These are phyloP conservation scores for Fraxinus sp. DNA, from an alignment of 305 asterid species.

Conservation along the genomic window DNA sequence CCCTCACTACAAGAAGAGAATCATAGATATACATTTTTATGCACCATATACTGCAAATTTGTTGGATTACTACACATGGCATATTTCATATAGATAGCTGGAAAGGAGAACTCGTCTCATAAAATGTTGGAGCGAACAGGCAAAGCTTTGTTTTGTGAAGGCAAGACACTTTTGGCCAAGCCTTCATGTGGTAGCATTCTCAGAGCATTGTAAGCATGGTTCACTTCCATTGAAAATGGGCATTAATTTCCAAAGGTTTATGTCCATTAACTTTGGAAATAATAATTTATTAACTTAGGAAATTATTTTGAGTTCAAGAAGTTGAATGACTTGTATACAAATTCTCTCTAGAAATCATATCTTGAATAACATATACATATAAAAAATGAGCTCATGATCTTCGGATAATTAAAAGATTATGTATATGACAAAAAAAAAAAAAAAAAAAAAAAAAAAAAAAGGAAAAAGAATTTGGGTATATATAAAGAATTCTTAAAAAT, in stretches of 20 bases:
- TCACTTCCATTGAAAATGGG: neutral
- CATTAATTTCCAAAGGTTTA: neutral
- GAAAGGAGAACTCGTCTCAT: neutral
- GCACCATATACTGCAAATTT: neutral
- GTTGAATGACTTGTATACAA: neutral
- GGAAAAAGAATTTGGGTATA: neutral
- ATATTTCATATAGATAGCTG: neutral
- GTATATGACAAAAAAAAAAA: neutral
- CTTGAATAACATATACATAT: neutral
- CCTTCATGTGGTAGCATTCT: neutral
- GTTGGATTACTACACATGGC: neutral
- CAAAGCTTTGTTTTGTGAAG: constrained; percentile 1
- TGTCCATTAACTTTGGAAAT: neutral
- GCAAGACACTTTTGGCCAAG: neutral
- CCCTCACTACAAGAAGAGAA: neutral
- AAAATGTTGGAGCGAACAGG: neutral
- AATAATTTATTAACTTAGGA: neutral
- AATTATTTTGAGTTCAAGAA: neutral
- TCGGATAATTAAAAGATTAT: neutral
- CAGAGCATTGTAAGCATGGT: neutral
- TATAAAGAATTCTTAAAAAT: neutral
- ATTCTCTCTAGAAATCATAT: neutral
- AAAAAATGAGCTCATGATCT: neutral
- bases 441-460: no score
- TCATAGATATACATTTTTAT: neutral